A percentile compares a stretch with the other conserved stretches of the same genome.
These are phyloP conservation scores for Torrubiella hemipterigena DNA, from an alignment of 2,329 filamentous ascomycete genomes.

Conservation along the genomic window DNA sequence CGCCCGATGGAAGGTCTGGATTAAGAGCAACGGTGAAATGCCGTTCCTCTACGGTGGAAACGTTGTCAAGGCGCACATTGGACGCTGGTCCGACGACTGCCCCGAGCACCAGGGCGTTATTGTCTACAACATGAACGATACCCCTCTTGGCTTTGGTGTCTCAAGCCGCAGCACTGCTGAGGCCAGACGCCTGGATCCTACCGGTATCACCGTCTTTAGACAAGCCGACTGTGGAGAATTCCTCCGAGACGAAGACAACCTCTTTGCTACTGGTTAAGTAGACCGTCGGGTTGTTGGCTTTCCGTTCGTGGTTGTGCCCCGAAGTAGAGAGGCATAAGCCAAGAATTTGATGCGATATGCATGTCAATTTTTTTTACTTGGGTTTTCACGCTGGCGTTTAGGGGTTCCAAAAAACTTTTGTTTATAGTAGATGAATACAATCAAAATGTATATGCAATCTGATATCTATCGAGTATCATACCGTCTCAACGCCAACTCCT, in stretches of 20 bases:
- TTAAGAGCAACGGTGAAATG: slow-evolving; percentile 94
- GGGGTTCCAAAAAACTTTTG: no score
- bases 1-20: slow-evolving; percentile 93
- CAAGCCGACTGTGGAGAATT: slow-evolving; percentile 95
- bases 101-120: slow-evolving; percentile 89
- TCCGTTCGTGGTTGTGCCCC: no score
- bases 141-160: slow-evolving; percentile 84
- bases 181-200: slow-evolving; percentile 75
- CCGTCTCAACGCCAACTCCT: no score
- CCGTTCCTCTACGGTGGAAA: slow-evolving; percentile 93
- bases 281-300: no score
- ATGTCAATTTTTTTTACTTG: no score
- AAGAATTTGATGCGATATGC: no score
- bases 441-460: no score
- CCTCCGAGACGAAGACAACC: slow-evolving; percentile 65
- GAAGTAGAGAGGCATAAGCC: no score
- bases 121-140: slow-evolving; percentile 85
- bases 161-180: slow-evolving; percentile 82
- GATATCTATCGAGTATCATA: no score
- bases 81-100: slow-evolving; percentile 79
- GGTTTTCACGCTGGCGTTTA: no score
- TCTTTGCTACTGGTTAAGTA: slow-evolving; percentile 42
- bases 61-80: slow-evolving; percentile 59
- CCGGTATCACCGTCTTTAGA: slow-evolving; percentile 76
- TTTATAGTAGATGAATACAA: no score